Conservation (phyloP, 176 grass and related monocot genomes). For the Triticum turgidum region DNA sequence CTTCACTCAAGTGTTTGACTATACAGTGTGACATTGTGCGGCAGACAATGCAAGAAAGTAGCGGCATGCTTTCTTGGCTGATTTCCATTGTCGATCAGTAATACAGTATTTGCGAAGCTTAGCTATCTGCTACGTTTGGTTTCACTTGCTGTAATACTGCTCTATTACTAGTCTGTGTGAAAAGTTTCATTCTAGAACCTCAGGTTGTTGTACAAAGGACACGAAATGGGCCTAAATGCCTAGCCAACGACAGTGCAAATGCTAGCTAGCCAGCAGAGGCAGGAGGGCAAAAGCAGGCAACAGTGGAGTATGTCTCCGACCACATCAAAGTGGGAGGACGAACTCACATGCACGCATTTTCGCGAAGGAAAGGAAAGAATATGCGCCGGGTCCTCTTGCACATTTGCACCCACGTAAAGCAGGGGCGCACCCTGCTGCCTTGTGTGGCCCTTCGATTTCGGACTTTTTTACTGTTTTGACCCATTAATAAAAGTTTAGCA, state of each 20-base stretch:
- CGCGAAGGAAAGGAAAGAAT: neutral
- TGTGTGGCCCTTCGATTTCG: no score
- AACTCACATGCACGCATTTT: slow-evolving; percentile 39
- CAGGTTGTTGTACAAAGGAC: neutral
- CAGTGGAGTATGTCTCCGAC: slow-evolving; percentile 17
- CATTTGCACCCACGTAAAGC: neutral
- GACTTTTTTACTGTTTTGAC: no score
- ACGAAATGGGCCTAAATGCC: neutral
- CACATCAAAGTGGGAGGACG: neutral
- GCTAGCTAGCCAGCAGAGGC: neutral
- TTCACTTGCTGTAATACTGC: neutral
- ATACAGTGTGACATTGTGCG: neutral
- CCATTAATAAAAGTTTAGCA: no score
- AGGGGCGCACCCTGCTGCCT: no score
- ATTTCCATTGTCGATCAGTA: neutral
- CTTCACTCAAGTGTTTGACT: slow-evolving; percentile 30
- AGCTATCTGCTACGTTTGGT: neutral
- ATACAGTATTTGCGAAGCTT: neutral
- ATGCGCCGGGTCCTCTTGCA: slow-evolving; percentile 8
- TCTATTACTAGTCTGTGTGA: neutral
- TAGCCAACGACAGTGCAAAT: neutral
- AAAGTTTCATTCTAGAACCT: neutral
- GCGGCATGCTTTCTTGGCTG: neutral
- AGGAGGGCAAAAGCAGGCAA: slow-evolving; percentile 19
- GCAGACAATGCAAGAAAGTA: slow-evolving; percentile 1